Percentiles rank a stretch among this genome's conserved stretches.
phyloP scores from a whole-genome alignment of 208 protist species.

The Leishmania amazonensis region DNA sequence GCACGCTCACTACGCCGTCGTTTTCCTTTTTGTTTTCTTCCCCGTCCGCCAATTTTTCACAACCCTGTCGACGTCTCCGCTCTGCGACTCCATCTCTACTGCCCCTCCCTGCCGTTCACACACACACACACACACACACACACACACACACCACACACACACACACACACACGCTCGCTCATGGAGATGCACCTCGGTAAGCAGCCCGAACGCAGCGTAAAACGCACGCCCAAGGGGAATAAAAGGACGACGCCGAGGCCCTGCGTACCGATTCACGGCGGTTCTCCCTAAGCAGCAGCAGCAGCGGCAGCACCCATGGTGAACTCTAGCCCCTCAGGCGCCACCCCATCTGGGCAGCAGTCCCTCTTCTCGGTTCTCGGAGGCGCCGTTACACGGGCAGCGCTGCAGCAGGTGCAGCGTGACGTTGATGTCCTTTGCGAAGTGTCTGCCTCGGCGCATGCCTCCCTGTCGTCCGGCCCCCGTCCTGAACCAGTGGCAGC shows the following conservation, averaged over 20 bases:
- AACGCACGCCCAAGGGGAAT: neutral
- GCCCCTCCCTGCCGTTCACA: neutral
- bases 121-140: no score
- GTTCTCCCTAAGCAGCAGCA: neutral
- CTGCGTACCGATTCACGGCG: neutral
- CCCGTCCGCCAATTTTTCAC: neutral
- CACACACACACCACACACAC: neutral
- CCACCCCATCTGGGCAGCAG: neutral
- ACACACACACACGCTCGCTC: neutral
- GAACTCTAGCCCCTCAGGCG: neutral
- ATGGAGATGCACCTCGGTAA: neutral
- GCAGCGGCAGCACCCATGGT: constrained; percentile 1
- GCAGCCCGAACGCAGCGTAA: neutral
- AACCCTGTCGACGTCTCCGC: neutral
- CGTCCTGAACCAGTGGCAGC: neutral
- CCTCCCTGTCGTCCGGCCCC: neutral
- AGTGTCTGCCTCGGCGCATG: constrained; percentile 1
- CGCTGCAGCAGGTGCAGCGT: constrained; percentile 41
- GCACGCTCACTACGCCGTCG: neutral
- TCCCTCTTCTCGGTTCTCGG: constrained; percentile 32
- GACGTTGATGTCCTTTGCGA: constrained; percentile 32
- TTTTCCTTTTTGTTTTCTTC: neutral
- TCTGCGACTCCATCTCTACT: neutral
- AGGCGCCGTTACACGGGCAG: constrained; percentile 33
- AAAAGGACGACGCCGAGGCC: neutral